Evolutionary conservation across 495 filamentous ascomycete genomes (phyloP).

Genomic region (Penicillium fimorum): DNA sequence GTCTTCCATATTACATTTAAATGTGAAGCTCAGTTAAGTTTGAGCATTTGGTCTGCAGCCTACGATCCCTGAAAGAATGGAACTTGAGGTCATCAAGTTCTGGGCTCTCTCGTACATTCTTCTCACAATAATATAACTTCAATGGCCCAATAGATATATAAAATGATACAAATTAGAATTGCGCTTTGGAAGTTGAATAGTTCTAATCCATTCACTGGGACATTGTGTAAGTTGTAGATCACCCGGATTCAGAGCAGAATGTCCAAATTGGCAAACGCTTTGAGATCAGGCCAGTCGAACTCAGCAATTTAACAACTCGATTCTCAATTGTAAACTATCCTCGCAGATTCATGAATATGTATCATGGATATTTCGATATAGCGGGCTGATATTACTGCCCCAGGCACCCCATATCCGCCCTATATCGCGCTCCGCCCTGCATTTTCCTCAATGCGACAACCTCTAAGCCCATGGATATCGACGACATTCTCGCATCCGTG

Average conservation of each 20-base stretch:
- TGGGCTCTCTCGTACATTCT: neutral
- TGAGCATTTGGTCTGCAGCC: neutral
- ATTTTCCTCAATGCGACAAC: slow-evolving; percentile 10
- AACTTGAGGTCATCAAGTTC: neutral
- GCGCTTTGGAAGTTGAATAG: neutral
- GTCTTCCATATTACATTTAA: neutral
- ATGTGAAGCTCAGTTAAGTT: neutral
- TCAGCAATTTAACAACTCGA: neutral
- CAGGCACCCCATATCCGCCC: slow-evolving; percentile 12
- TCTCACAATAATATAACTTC: slow-evolving; percentile 5
- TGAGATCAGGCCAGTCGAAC: neutral
- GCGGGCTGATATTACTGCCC: slow-evolving; percentile 7
- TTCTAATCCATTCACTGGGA: neutral
- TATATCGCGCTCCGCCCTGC: slow-evolving; percentile 18
- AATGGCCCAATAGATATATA: neutral
- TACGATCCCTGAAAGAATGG: neutral
- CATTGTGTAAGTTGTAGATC: neutral
- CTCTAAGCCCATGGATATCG: slow-evolving; percentile 68
- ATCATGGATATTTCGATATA: neutral
- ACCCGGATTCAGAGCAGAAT: neutral
- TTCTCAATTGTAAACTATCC: neutral
- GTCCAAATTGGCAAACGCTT: neutral
- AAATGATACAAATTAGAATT: neutral
- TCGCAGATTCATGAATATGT: neutral
- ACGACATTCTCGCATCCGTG: slow-evolving; percentile 82